Percentiles rank a stretch among this genome's conserved stretches.
These are phyloP conservation scores for Penicillium cosmopolitanum DNA, from an alignment of 495 filamentous ascomycete species.

Conservation along the genomic window DNA sequence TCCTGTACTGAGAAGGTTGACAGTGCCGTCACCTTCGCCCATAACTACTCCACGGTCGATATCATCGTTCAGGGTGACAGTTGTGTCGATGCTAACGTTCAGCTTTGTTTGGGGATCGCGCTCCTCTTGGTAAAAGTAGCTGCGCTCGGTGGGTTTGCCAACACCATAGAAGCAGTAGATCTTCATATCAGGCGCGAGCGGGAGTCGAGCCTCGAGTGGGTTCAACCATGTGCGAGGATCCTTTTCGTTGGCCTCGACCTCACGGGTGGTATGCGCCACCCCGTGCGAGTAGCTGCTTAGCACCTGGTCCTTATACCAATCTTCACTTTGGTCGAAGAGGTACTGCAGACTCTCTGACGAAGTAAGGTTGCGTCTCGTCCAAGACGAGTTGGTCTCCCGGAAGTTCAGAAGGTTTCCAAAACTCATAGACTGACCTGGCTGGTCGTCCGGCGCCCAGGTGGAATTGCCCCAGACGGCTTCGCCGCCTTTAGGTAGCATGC, in stretches of 20 bases:
- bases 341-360: slow-evolving; percentile 75
- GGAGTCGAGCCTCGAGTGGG: slow-evolving; percentile 87
- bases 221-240: slow-evolving; percentile 90
- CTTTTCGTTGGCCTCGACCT: slow-evolving; percentile 86
- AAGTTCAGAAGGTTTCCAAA: slow-evolving; percentile 90
- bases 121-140: slow-evolving; percentile 87
- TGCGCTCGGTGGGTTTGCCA: slow-evolving; percentile 86
- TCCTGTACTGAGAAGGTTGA: slow-evolving; percentile 81
- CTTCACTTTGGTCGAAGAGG: slow-evolving; percentile 73
- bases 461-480: slow-evolving; percentile 91
- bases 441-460: slow-evolving; percentile 89
- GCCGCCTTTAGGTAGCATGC: slow-evolving; percentile 96
- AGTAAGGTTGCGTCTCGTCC: slow-evolving; percentile 75
- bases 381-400: slow-evolving; percentile 66
- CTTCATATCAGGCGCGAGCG: slow-evolving; percentile 86
- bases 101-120: slow-evolving; percentile 63
- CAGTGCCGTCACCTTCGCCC: slow-evolving; percentile 95
- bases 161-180: slow-evolving; percentile 98
- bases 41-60: slow-evolving; percentile 87
- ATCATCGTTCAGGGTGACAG: slow-evolving; percentile 61
- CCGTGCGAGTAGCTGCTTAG: slow-evolving; percentile 81
- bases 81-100: slow-evolving; percentile 93
- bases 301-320: slow-evolving; percentile 81
- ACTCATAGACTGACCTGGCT: slow-evolving; percentile 66
- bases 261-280: slow-evolving; percentile 75